A percentile compares a stretch with the other conserved stretches of the same genome.
Conservation (phyloP, 495 filamentous ascomycete species). For the Sporormia fimetaria region DNA sequence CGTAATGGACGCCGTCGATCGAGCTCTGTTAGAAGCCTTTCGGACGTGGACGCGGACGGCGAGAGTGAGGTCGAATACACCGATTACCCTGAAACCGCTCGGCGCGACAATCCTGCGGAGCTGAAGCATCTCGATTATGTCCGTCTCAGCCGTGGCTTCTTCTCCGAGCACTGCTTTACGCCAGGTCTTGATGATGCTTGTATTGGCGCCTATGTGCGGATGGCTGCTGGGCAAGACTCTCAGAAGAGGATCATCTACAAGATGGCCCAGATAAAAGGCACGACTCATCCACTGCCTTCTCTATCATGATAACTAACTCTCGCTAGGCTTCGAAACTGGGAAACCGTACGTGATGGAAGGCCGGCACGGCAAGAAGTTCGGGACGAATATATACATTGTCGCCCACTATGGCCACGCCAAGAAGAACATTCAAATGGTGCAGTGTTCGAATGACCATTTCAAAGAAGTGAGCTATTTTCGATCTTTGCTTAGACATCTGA, state of each 20-base stretch:
- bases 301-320: slow-evolving; percentile 30
- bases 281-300: slow-evolving; percentile 9
- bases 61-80: slow-evolving; percentile 76
- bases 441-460: slow-evolving; percentile 18
- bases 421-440: slow-evolving; percentile 18
- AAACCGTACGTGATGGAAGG: slow-evolving; percentile 49
- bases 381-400: slow-evolving; percentile 20
- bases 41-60: slow-evolving; percentile 56
- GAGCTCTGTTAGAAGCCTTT: slow-evolving; percentile 32
- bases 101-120: slow-evolving; percentile 51
- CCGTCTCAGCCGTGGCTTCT: slow-evolving; percentile 67
- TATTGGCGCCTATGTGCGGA: slow-evolving; percentile 64
- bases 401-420: slow-evolving; percentile 16
- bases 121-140: slow-evolving; percentile 73
- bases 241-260: slow-evolving; percentile 64
- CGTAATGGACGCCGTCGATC: slow-evolving; percentile 42
- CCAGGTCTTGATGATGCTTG: slow-evolving; percentile 77
- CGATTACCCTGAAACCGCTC: slow-evolving; percentile 36
- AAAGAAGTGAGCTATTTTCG: slow-evolving; percentile 28
- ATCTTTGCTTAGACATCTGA: slow-evolving; percentile 34
- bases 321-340: slow-evolving; percentile 59
- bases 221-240: slow-evolving; percentile 62
- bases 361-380: slow-evolving; percentile 11
- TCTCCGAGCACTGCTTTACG: slow-evolving; percentile 79
- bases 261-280: slow-evolving; percentile 77